Conservation (phyloP, 441 rosid species). For the Populus hybrid region DNA sequence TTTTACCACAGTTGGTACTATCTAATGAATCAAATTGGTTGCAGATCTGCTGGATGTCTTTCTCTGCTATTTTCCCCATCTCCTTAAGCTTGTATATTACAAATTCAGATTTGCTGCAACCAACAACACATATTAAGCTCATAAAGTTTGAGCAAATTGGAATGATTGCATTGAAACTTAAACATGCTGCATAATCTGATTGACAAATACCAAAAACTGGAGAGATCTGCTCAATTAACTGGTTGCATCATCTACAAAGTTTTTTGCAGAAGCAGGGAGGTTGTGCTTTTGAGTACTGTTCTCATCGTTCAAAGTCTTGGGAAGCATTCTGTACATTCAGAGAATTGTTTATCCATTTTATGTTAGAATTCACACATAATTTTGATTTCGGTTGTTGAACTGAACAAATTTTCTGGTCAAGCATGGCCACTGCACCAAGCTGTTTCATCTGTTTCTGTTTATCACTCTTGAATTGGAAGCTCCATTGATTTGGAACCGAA, state of each 20-base stretch:
- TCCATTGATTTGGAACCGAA: neutral
- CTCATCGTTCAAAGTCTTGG: neutral
- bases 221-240: neutral
- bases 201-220: neutral
- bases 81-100: conserved; percentile 67
- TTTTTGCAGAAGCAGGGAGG: neutral
- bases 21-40: conserved; percentile 52
- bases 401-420: neutral
- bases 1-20: conserved; percentile 41
- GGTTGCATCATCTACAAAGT: neutral
- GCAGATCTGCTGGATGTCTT: conserved; percentile 53
- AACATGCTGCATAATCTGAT: neutral
- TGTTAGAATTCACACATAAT: neutral
- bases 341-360: neutral
- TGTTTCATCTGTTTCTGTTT: neutral
- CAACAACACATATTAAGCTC: neutral
- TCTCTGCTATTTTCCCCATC: conserved; percentile 59
- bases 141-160: neutral
- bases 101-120: conserved; percentile 63
- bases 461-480: neutral
- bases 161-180: neutral
- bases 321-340: neutral
- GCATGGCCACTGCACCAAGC: neutral
- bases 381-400: neutral
- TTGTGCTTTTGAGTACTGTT: neutral